Percentiles rank a stretch among this genome's conserved stretches.
Evolutionary conservation across 768 basidiomycete species (phyloP).

Genomic region (Suillus alpinus): DNA sequence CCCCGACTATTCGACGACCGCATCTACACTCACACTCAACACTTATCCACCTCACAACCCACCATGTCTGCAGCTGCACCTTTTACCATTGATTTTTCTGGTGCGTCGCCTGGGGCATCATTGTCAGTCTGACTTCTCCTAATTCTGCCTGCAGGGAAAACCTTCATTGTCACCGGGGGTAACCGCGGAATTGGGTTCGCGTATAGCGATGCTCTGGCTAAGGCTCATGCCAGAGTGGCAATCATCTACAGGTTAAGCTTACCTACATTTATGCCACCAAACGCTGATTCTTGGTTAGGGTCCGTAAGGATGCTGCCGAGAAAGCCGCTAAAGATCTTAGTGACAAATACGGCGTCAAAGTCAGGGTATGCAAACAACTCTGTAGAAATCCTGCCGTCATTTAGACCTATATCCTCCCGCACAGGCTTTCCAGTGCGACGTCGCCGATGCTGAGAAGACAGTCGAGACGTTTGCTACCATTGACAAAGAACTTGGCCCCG

Average conservation of each 20-base stretch:
- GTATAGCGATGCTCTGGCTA: slow-evolving; percentile 49
- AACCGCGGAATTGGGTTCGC: slow-evolving; percentile 61
- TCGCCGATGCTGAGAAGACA: slow-evolving; percentile 45
- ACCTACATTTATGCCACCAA: background rate
- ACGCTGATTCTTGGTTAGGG: slow-evolving; percentile 27
- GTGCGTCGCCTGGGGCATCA: background rate
- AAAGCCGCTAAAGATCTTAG: slow-evolving; percentile 46
- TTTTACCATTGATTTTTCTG: background rate
- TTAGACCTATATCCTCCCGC: background rate
- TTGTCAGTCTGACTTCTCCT: background rate
- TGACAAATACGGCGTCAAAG: slow-evolving; percentile 46
- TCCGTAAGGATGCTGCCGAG: slow-evolving; percentile 41
- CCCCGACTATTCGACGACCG: background rate
- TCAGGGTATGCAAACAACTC: slow-evolving; percentile 18
- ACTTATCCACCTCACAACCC: background rate
- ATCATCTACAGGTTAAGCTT: slow-evolving; percentile 52
- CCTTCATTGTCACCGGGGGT: slow-evolving; percentile 59
- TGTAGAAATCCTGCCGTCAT: background rate
- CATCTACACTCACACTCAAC: background rate
- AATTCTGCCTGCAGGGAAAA: slow-evolving; percentile 32
- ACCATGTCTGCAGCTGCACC: background rate
- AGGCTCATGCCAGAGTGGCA: slow-evolving; percentile 56
- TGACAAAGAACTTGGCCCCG: slow-evolving; percentile 43
- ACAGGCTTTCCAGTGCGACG: slow-evolving; percentile 65
- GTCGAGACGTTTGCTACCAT: slow-evolving; percentile 45